phyloP scores from a whole-genome alignment of 495 filamentous ascomycete species.

The Aspergillus nidulans region DNA sequence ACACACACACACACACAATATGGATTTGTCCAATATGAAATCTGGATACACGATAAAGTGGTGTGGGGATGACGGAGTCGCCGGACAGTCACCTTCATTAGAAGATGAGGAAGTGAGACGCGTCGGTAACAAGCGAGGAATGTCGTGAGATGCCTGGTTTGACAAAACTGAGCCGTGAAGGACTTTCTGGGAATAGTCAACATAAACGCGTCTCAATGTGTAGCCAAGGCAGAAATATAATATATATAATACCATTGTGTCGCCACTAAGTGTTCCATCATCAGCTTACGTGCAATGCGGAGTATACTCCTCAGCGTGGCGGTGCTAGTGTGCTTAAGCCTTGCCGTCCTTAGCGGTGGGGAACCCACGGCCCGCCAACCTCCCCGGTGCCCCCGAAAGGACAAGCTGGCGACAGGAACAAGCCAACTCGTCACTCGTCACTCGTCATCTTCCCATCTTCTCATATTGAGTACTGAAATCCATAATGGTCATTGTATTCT shows the following conservation, averaged over 20 bases:
- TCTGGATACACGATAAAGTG: too few relatives aligned
- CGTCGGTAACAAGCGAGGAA: not conserved
- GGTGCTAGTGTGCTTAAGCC: conserved; percentile 8
- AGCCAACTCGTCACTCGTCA: conserved; percentile 12
- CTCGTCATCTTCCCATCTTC: conserved; percentile 10
- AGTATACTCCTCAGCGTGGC: conserved; percentile 5
- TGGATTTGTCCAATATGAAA: not conserved
- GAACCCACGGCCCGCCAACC: conserved; percentile 4
- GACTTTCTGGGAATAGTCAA: not conserved
- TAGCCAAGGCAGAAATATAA: not conserved
- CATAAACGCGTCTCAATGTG: not conserved
- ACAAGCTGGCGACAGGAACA: conserved; percentile 39
- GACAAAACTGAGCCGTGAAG: not conserved
- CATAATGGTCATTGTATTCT: conserved; percentile 12
- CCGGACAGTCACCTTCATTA: too few relatives aligned
- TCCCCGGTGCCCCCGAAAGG: conserved; percentile 26
- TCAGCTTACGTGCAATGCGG: not conserved
- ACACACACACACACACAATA: not conserved
- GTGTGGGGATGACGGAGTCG: too few relatives aligned
- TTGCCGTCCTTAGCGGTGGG: conserved; percentile 14
- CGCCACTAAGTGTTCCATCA: not conserved
- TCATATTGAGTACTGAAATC: conserved; percentile 6
- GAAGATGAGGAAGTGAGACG: not conserved
- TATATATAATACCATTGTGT: not conserved
- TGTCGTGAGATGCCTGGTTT: not conserved